A percentile compares a stretch with the other conserved stretches of the same genome.
Conservation (phyloP, 202 grass and related monocot genomes). For the Zizania palustris region DNA sequence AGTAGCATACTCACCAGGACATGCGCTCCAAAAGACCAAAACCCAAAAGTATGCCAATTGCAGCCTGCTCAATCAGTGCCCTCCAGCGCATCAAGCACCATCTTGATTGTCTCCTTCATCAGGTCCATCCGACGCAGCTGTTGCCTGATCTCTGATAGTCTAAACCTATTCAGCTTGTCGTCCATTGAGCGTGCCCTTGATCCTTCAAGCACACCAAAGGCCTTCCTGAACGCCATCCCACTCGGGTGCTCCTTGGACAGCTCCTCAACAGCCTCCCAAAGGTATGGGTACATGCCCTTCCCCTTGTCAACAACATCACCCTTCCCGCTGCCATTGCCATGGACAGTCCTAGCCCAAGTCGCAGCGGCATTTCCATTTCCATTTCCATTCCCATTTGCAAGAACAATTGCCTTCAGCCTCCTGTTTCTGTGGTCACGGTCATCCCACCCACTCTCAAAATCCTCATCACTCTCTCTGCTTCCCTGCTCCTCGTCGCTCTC, state of each 20-base stretch:
- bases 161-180: conserved; percentile 54
- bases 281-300: conserved; percentile 44
- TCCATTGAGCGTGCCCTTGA: conserved; percentile 48
- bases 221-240: conserved; percentile 42
- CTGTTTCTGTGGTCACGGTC: neutral
- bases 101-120: conserved; percentile 47
- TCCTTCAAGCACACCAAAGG: conserved; percentile 46
- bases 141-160: conserved; percentile 45
- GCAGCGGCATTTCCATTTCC: conserved; percentile 13
- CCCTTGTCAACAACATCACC: conserved; percentile 24
- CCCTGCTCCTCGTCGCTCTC: conserved; percentile 44
- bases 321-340: neutral
- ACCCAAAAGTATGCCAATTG: conserved; percentile 13
- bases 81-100: conserved; percentile 48
- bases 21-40: conserved; percentile 7
- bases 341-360: neutral
- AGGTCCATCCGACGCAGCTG: conserved; percentile 57
- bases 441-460: conserved; percentile 25
- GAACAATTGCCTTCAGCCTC: conserved; percentile 17
- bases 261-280: conserved; percentile 55
- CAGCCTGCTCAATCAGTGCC: conserved; percentile 29
- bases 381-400: conserved; percentile 33
- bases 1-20: conserved; percentile 21
- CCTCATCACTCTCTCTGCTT: conserved; percentile 29
- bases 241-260: conserved; percentile 44